Conservation (phyloP, 441 rosid genomes). For the Viola pubescens region DNA sequence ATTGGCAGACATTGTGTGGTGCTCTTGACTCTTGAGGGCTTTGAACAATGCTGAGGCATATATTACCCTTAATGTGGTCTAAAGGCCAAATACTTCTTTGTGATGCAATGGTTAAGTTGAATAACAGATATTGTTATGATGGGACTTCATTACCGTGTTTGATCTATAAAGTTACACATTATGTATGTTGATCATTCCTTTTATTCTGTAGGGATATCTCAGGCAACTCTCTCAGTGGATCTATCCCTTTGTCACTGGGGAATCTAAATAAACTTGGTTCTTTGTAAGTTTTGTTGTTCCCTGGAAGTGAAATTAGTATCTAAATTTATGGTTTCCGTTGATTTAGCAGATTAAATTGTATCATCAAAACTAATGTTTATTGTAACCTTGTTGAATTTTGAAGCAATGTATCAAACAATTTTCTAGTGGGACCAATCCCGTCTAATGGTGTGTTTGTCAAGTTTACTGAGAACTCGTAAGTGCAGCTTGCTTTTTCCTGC, state of each 20-base stretch:
- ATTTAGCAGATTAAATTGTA: slow-evolving; percentile 5
- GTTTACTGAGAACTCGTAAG: slow-evolving; percentile 75
- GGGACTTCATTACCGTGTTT: no score
- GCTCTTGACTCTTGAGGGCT: not conserved
- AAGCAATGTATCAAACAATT: slow-evolving; percentile 88
- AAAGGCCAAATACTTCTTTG: slow-evolving; percentile 1
- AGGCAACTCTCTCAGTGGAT: slow-evolving; percentile 69
- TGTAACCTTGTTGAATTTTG: slow-evolving; percentile 19
- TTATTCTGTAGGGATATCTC: slow-evolving; percentile 59
- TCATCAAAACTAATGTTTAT: slow-evolving; percentile 11
- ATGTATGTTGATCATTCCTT: not conserved
- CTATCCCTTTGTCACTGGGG: slow-evolving; percentile 75
- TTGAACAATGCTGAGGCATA: not conserved
- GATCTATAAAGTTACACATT: not conserved
- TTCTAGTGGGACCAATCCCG: slow-evolving; percentile 80
- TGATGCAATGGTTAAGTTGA: not conserved
- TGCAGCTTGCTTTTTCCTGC: slow-evolving; percentile 14
- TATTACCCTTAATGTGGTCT: not conserved
- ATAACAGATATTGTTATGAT: no score
- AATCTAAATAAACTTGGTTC: slow-evolving; percentile 46
- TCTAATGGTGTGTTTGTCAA: slow-evolving; percentile 55
- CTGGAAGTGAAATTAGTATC: slow-evolving; percentile 11
- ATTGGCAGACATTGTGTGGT: no score
- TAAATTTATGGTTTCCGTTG: not conserved
- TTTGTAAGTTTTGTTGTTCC: slow-evolving; percentile 54